Conservation (phyloP, 495 filamentous ascomycete species). For the Xylaria venustula region DNA sequence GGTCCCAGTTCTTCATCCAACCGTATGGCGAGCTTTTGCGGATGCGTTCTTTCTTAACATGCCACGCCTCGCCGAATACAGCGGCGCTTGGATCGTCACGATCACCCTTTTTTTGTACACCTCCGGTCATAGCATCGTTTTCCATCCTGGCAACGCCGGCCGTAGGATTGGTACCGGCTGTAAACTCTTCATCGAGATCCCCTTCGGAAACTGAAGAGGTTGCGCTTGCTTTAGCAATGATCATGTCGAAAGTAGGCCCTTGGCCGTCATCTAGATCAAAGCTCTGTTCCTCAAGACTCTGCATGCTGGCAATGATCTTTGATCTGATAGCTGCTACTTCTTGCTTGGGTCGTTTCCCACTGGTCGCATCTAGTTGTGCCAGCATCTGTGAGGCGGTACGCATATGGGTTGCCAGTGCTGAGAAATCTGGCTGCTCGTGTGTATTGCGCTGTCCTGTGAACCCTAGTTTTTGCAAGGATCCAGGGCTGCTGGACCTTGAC, state of each 20-base stretch:
- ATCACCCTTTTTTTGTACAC: conserved; percentile 70
- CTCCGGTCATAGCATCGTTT: conserved; percentile 76
- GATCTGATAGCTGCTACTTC: conserved; percentile 74
- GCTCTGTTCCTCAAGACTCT: conserved; percentile 75
- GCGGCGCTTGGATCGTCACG: conserved; percentile 78
- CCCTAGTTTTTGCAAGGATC: conserved; percentile 50
- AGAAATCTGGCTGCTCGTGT: conserved; percentile 65
- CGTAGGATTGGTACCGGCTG: conserved; percentile 54
- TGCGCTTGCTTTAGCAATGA: conserved; percentile 59
- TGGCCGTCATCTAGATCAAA: conserved; percentile 61
- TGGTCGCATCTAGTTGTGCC: conserved; percentile 70
- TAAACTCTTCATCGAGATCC: conserved; percentile 46
- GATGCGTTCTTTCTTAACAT: conserved; percentile 72
- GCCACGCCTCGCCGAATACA: conserved; percentile 77
- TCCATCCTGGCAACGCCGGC: conserved; percentile 77
- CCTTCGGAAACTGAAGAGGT: conserved; percentile 29
- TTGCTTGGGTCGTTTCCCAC: conserved; percentile 65
- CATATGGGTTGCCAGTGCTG: conserved; percentile 76
- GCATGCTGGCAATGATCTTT: conserved; percentile 81
- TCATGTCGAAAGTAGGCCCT: conserved; percentile 68
- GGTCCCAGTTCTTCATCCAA: conserved; percentile 78
- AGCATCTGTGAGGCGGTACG: conserved; percentile 76
- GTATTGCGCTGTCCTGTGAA: conserved; percentile 41
- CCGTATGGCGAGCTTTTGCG: conserved; percentile 72
- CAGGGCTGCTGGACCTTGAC: conserved; percentile 61